A percentile compares a stretch with the other conserved stretches of the same genome.
phyloP scores from a whole-genome alignment of 371 early-diverging fungal genomes.

The Amoeboaphelidium protococcarum region DNA sequence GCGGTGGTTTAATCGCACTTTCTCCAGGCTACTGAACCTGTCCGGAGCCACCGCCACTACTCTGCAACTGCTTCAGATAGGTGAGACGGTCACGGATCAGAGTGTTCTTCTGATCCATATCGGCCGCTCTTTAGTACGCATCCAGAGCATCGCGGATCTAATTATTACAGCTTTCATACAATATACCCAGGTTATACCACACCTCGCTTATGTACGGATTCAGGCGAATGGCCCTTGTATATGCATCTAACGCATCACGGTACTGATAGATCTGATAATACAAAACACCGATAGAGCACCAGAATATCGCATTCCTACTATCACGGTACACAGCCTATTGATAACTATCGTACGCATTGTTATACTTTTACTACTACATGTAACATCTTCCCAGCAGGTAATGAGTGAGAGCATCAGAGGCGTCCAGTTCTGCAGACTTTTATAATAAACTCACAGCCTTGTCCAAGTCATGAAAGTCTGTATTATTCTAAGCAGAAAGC shows the following conservation, averaged over 20 bases:
- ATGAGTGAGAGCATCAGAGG: conserved; percentile 77
- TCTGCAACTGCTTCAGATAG: no score
- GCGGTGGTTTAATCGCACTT: no score
- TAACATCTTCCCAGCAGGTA: conserved; percentile 85
- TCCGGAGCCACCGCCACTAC: no score
- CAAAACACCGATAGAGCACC: conserved; percentile 95
- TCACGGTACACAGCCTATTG: conserved; percentile 93
- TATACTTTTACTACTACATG: conserved; percentile 81
- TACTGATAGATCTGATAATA: conserved; percentile 60
- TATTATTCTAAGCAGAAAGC: conserved; percentile 62
- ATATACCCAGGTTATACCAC: conserved; percentile 82
- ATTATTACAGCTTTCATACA: conserved; percentile 89
- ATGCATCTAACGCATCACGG: conserved; percentile 88
- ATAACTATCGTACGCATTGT: conserved; percentile 87
- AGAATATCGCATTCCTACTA: conserved; percentile 76
- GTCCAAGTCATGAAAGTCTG: conserved; percentile 51
- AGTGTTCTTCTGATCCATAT: no score
- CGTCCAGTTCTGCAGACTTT: conserved; percentile 52
- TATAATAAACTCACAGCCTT: conserved; percentile 53
- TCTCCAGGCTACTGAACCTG: no score
- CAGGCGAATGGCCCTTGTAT: conserved; percentile 72
- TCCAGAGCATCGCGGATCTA: conserved; percentile 88
- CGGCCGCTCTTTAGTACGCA: conserved; percentile 77
- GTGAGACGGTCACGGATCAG: no score
- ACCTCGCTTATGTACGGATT: conserved; percentile 88